Evolutionary conservation across 768 basidiomycete species (phyloP), one percentile per base, ranked within the genome.

Genomic region (Paxillus rubicundulus): DNA sequence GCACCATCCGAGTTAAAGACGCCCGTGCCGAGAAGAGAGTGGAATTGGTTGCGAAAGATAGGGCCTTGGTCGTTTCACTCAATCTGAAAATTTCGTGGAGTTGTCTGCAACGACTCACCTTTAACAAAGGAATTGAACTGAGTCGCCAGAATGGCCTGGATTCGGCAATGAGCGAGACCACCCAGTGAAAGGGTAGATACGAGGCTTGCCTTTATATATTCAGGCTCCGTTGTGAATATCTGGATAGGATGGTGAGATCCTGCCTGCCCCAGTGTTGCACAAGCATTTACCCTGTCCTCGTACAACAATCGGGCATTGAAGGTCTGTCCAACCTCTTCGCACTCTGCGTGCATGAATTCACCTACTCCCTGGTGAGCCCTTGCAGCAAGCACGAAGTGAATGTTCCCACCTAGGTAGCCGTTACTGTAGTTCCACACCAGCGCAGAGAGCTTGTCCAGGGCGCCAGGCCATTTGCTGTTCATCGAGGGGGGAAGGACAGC

Each of bases 331-430:
- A 57, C 42, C 8, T 53, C 51, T 13, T 57, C 37, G 9, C 49
- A 58, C 47, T 67, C 56, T n/a, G 27, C 3, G 4, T 8, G 30
- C 1, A 47, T 0, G 5, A 41, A 52, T 17, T 65, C 66, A 36
- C 38, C 66, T 69, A 36, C 1, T 16, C 18, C 9, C 13, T 0
- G 12, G 24, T 61, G 41, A 52, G 18, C 39, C 36, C 24, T 7
- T 16, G 18, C 34, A 5, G n/a, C 6, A 18, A 55, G 14, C 4
- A 37, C 20, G 18, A 17, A 1, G 10, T 2, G 14, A 27, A 32
- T 14, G 20, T 2, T 52, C 74, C 7, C 53, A 77, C 82, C 79
- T 17, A 74, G 72, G 63, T 84, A 82, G 1, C 81, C 82, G 37
- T 61, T 59, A 3, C 66, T 64, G 48, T 73, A 74, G 30, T 74